Percentiles rank a stretch among this genome's conserved stretches.
phyloP scores from a whole-genome alignment of 768 basidiomycete genomes.

The Leucosporidium creatinivorum region DNA sequence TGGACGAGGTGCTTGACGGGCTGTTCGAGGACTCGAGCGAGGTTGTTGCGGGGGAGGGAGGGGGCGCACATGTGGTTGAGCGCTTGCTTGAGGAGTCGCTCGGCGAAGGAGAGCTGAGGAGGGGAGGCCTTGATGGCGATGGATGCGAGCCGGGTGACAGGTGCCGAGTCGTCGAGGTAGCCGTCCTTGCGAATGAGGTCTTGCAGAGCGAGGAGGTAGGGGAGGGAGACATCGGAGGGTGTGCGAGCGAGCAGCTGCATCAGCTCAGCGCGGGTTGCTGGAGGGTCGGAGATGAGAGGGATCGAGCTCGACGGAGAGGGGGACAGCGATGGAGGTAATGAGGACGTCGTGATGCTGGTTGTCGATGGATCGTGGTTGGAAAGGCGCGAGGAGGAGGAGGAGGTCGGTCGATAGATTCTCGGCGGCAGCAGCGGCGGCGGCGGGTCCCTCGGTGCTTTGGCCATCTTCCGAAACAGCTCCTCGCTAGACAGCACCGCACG shows the following conservation, averaged over 20 bases:
- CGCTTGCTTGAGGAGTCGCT: slow-evolving; percentile 9
- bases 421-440: background rate
- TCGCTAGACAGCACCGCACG: background rate
- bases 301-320: background rate
- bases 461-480: background rate
- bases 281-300: background rate
- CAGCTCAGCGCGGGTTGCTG: background rate
- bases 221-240: background rate
- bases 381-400: background rate
- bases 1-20: background rate
- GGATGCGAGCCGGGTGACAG: background rate
- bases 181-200: background rate
- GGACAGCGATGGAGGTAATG: background rate
- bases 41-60: background rate
- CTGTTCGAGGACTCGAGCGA: background rate
- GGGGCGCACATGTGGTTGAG: background rate
- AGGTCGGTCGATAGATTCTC: background rate
- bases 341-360: too few relatives aligned
- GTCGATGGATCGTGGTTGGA: background rate
- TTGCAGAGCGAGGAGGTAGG: background rate
- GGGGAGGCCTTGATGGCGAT: background rate
- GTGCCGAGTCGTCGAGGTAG: slow-evolving; percentile 7
- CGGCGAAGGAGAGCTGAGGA: background rate
- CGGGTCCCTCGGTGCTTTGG: background rate
- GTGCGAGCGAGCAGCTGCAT: background rate